Percentiles rank a stretch among this genome's conserved stretches.
Evolutionary conservation across 768 basidiomycete genomes (phyloP).

Genomic region (Hericium erinaceus): DNA sequence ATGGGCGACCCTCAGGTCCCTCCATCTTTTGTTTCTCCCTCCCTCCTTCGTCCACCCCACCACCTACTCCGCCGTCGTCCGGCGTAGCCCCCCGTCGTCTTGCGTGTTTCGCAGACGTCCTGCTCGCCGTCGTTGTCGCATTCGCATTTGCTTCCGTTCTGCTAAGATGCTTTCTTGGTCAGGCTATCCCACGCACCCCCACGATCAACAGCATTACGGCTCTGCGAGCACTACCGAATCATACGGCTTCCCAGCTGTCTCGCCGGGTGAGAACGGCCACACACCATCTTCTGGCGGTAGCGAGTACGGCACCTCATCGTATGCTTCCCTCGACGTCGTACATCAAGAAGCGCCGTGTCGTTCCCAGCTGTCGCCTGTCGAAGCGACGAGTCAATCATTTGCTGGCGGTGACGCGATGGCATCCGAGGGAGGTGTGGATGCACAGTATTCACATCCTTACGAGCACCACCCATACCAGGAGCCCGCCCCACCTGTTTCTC

Average conservation of each 20-base stretch:
- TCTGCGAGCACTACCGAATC: not conserved
- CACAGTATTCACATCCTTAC: not conserved
- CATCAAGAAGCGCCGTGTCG: not conserved
- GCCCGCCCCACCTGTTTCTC: not conserved
- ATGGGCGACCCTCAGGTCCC: not conserved
- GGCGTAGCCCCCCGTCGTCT: not conserved
- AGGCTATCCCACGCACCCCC: not conserved
- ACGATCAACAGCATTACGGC: not conserved
- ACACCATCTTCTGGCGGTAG: too few species aligned
- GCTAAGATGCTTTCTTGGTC: not conserved
- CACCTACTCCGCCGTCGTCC: not conserved
- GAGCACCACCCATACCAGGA: not conserved
- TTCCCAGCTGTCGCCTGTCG: not conserved
- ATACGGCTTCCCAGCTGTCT: not conserved
- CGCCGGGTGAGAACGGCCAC: not conserved
- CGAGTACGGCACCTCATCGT: not conserved
- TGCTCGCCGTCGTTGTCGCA: not conserved
- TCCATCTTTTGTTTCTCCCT: not conserved
- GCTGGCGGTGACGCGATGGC: not conserved
- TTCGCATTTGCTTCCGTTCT: not conserved
- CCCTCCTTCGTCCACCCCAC: not conserved
- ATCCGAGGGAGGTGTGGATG: not conserved
- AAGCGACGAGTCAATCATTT: not conserved
- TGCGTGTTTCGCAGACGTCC: not conserved
- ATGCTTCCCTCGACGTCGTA: not conserved